phyloP scores from a whole-genome alignment of 2,329 filamentous ascomycete genomes.

The Xylariaceae sp. region DNA sequence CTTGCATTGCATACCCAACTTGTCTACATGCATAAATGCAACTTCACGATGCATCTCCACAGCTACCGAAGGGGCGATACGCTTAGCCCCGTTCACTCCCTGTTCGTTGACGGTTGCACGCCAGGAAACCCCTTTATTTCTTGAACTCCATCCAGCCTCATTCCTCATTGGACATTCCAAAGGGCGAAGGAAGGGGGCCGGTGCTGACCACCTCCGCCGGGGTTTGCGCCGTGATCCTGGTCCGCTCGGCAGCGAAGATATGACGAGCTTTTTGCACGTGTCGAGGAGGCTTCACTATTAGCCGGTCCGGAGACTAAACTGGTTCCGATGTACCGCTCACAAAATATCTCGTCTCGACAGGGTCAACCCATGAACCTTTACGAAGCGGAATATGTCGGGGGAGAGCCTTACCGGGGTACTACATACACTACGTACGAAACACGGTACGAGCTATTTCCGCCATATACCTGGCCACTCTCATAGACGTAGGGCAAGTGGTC shows the following conservation, averaged over 20 bases:
- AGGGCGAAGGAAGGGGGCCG: constrained; percentile 11
- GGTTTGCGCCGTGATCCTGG: constrained; percentile 13
- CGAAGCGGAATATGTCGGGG: too few relatives aligned
- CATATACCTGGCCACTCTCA: too few relatives aligned
- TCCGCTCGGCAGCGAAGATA: constrained; percentile 19
- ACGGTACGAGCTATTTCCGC: too few relatives aligned
- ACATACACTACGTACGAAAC: too few relatives aligned
- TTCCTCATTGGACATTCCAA: constrained; percentile 13
- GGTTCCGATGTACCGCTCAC: too few relatives aligned
- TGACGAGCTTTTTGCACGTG: background rate
- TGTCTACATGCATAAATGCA: background rate
- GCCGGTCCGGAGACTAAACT: constrained; percentile 5
- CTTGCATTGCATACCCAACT: too few relatives aligned
- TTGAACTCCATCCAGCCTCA: constrained; percentile 1
- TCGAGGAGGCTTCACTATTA: constrained; percentile 14
- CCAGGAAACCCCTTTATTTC: background rate
- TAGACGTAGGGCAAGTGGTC: constrained; percentile 6
- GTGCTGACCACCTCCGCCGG: constrained; percentile 17
- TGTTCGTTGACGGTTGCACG: too few relatives aligned
- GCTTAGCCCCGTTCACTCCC: background rate
- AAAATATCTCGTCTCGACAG: too few relatives aligned
- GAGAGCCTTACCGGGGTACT: too few relatives aligned
- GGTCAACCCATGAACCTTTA: too few relatives aligned
- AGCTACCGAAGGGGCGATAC: background rate
- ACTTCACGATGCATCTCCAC: background rate